Evolutionary conservation across 2,329 filamentous ascomycete genomes (phyloP).

Genomic region (Curvularia spicifera): DNA sequence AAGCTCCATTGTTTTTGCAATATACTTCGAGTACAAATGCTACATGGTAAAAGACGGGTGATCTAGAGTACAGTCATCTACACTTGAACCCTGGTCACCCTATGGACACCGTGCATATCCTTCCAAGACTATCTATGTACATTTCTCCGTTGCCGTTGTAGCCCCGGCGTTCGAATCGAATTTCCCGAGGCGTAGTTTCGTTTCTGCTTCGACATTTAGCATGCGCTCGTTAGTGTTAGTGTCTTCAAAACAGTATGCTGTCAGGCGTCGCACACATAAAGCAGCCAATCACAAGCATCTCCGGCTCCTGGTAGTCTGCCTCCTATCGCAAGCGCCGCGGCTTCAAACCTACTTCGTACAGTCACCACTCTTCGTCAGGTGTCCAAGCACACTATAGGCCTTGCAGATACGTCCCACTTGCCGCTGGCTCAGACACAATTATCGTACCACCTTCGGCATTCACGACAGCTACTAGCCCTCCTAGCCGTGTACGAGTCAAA

Average conservation of each 20-base stretch:
- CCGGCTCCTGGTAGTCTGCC: constrained; percentile 1
- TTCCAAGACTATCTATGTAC: background rate
- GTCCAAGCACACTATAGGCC: background rate
- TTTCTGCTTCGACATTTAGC: background rate
- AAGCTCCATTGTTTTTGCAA: background rate
- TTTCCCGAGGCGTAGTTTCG: background rate
- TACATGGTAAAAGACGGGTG: background rate
- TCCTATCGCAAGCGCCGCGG: constrained; percentile 6
- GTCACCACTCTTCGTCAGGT: background rate
- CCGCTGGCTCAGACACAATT: background rate
- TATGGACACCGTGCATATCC: background rate
- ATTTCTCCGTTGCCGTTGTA: background rate
- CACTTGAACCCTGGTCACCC: background rate
- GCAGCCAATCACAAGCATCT: constrained; percentile 5
- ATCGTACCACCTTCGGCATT: background rate
- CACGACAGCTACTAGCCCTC: background rate
- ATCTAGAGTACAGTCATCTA: background rate
- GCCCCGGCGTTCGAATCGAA: background rate
- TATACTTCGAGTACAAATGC: too few relatives aligned
- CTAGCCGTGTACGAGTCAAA: background rate
- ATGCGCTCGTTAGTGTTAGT: background rate
- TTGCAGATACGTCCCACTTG: background rate
- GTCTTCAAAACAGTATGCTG: background rate
- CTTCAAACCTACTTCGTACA: constrained; percentile 1
- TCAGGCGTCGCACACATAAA: constrained; percentile 2